Evolutionary conservation across 306 rosid species (phyloP), one percentile per base, ranked within the genome.

Genomic region (Sphenostylis stenocarpa): DNA sequence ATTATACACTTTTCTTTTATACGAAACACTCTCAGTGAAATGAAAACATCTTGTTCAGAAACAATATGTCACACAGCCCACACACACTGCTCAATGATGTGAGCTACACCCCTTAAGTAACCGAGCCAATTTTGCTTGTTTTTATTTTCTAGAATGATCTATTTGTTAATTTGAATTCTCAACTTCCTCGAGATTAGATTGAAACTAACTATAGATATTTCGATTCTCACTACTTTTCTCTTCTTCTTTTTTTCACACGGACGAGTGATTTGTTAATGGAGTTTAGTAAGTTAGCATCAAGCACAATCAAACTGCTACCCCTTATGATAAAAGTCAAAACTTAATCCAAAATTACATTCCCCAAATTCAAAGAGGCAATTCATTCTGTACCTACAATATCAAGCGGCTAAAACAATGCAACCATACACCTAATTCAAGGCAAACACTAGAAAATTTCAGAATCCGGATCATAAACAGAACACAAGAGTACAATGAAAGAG

Each of bases 221-320:
- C 8, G 43, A 38, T 36, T 36, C 41, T 36, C 41, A 36, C 41
- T 36, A 7, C 41, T 8, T 36, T 36, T 36, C 41, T 36, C n/a
- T n/a, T n/a, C n/a, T n/a, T n/a, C n/a, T n/a, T n/a, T n/a, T n/a
- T n/a, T n/a, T n/a, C n/a, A n/a, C n/a, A n/a, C n/a, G n/a, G n/a
- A n/a, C n/a, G n/a, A n/a, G n/a, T n/a, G n/a, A n/a, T n/a, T n/a
- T n/a, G n/a, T n/a, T n/a, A n/a, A n/a, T n/a, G 75, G 3, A 24
- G 5, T 28, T 28, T n/a, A 48, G 36, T 33, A 21, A 33, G 33
- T 52, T 33, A 33, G 49, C 74, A 63, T 3, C 20, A 56, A 17
- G 41, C 80, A 84, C 70, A 60, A 71, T 24, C 20, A 72, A 48
- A 14, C 49, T 16, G 41, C 38, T 17, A 64, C 57, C 69, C 65